Evolutionary conservation across 2,329 filamentous ascomycete genomes (phyloP).

Genomic region (Clonostachys rhizophaga): DNA sequence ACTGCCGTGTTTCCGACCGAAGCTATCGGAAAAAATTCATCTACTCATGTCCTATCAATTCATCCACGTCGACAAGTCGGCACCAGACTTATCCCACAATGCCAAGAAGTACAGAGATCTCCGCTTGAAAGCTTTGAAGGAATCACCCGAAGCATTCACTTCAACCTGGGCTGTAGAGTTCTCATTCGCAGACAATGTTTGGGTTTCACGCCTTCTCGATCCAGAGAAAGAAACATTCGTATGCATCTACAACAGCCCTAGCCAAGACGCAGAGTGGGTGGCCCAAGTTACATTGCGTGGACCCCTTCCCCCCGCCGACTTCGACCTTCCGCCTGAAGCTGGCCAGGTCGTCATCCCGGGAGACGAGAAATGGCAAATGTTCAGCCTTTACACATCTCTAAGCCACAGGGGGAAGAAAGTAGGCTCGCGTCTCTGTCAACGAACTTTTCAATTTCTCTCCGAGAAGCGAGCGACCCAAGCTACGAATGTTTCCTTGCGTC

Average conservation of each 20-base stretch:
- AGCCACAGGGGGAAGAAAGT: conserved; percentile 5
- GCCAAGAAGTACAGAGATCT: not conserved
- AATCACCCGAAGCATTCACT: not conserved
- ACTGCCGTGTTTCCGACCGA: too few species aligned
- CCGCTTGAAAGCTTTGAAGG: not conserved
- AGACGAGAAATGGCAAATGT: conserved; percentile 8
- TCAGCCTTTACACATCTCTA: conserved; percentile 6
- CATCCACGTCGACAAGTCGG: not conserved
- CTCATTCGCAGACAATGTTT: not conserved
- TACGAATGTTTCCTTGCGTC: not conserved
- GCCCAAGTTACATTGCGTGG: conserved; percentile 5
- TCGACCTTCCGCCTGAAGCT: not conserved
- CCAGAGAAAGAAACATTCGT: conserved; percentile 2
- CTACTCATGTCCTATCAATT: not conserved
- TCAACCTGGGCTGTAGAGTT: not conserved
- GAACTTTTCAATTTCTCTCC: conserved; percentile 5
- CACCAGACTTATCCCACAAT: not conserved
- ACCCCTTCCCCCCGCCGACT: conserved; percentile 1
- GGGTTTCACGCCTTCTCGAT: not conserved
- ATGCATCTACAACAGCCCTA: not conserved
- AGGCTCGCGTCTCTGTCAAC: conserved; percentile 4
- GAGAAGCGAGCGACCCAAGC: not conserved
- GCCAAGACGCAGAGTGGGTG: conserved; percentile 1
- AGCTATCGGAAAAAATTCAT: too few species aligned
- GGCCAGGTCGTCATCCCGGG: not conserved